Conservation (phyloP, 306 rosid species). For the Cucurbita maxima region DNA sequence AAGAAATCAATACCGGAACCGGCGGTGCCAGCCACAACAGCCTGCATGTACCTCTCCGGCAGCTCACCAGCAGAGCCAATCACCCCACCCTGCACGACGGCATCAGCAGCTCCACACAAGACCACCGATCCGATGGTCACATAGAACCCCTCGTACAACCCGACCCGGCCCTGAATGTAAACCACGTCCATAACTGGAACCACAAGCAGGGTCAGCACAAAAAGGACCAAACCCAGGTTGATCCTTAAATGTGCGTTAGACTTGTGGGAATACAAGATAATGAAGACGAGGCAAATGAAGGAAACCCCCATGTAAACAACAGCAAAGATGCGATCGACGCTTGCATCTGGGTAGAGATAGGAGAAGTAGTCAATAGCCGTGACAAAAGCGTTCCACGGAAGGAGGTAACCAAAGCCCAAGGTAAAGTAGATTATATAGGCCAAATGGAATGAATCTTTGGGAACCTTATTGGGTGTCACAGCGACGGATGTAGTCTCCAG, state of each 20-base stretch:
- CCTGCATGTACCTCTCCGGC: conserved; percentile 79
- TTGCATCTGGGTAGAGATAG: conserved; percentile 58
- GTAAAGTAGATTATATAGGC: conserved; percentile 63
- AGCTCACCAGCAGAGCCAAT: conserved; percentile 76
- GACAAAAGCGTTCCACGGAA: conserved; percentile 92
- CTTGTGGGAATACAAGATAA: conserved; percentile 44
- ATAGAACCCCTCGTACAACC: conserved; percentile 51
- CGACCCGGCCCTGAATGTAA: conserved; percentile 58
- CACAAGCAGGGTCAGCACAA: conserved; percentile 32
- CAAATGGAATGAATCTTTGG: conserved; percentile 41
- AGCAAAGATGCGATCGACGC: conserved; percentile 79
- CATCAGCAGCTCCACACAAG: conserved; percentile 52
- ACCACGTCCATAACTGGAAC: conserved; percentile 49
- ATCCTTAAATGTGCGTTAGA: conserved; percentile 45
- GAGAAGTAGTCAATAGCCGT: conserved; percentile 85
- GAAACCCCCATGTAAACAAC: conserved; percentile 48
- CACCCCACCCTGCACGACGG: conserved; percentile 59
- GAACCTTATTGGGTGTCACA: conserved; percentile 12
- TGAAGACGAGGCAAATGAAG: conserved; percentile 34
- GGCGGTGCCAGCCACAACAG: conserved; percentile 79
- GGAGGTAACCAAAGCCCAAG: conserved; percentile 63
- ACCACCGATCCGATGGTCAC: conserved; percentile 38
- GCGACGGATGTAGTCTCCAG: neutral
- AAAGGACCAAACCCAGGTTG: conserved; percentile 48
- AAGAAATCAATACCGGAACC: conserved; percentile 37